These are phyloP conservation scores for Ogataea methanolica DNA, from an alignment of 805 yeast genomes.

Conservation along the genomic window DNA sequence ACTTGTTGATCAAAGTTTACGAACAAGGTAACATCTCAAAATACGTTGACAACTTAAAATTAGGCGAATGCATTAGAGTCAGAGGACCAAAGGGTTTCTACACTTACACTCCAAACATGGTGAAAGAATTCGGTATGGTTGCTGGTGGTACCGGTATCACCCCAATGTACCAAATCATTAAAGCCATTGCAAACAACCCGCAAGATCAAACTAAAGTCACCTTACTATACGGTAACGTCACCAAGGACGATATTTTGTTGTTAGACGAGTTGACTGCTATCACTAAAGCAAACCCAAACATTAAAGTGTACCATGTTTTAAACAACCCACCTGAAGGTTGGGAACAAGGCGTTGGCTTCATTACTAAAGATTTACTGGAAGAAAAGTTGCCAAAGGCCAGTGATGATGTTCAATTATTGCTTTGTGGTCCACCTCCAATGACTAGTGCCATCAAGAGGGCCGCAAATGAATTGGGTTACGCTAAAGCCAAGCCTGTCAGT, in stretches of 20 bases:
- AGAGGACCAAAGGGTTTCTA: constrained; percentile 92
- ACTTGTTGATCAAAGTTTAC: constrained; percentile 79
- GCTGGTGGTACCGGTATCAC: constrained; percentile 98
- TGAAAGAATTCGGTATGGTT: constrained; percentile 73
- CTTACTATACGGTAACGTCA: constrained; percentile 77
- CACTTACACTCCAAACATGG: constrained; percentile 77
- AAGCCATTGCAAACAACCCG: constrained; percentile 74
- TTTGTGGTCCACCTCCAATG: constrained; percentile 97
- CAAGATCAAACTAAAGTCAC: constrained; percentile 71
- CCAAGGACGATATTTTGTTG: constrained; percentile 75
- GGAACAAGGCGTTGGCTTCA: constrained; percentile 76
- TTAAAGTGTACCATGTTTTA: constrained; percentile 68
- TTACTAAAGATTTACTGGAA: constrained; percentile 69
- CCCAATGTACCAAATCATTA: constrained; percentile 91
- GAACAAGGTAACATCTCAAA: constrained; percentile 82
- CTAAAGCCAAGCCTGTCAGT: constrained; percentile 83
- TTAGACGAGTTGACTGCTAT: constrained; percentile 74
- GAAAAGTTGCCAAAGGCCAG: constrained; percentile 58
- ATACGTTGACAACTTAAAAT: constrained; percentile 60
- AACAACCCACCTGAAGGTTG: constrained; percentile 70
- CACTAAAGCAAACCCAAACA: constrained; percentile 50
- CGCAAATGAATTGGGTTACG: constrained; percentile 67
- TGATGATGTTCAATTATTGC: constrained; percentile 60
- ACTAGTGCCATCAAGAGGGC: constrained; percentile 77
- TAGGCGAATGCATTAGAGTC: constrained; percentile 76